These are phyloP conservation scores for Cystobasidiopsis lactophilus DNA, from an alignment of 768 basidiomycete species.

Conservation along the genomic window DNA sequence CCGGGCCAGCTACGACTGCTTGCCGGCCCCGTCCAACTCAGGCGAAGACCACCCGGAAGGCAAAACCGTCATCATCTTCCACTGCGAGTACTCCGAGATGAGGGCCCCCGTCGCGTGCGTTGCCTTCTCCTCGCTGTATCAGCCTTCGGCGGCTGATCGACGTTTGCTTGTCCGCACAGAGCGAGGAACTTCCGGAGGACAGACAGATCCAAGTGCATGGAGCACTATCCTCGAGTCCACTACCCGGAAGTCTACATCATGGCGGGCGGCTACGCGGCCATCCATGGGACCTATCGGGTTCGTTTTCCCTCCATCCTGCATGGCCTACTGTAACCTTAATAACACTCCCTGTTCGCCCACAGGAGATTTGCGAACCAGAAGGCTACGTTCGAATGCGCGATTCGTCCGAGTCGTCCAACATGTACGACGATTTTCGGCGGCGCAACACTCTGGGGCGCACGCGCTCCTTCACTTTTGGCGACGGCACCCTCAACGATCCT, in stretches of 20 bases:
- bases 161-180: constrained; percentile 29
- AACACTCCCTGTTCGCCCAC: not conserved
- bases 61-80: constrained; percentile 84
- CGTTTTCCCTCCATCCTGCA: constrained; percentile 5
- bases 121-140: not conserved
- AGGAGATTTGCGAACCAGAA: constrained; percentile 48
- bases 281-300: constrained; percentile 44
- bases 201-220: constrained; percentile 61
- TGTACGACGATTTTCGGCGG: constrained; percentile 76
- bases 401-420: constrained; percentile 59
- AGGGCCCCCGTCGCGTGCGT: constrained; percentile 86
- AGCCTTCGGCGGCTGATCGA: no score
- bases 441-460: constrained; percentile 7
- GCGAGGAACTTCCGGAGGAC: constrained; percentile 80
- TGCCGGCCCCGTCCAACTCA: constrained; percentile 32
- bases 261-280: constrained; percentile 83
- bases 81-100: constrained; percentile 92
- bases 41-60: constrained; percentile 36
- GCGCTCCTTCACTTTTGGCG: constrained; percentile 9
- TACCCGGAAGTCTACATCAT: constrained; percentile 94
- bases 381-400: constrained; percentile 91
- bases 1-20: constrained; percentile 34
- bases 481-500: not conserved
- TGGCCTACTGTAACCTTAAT: not conserved
- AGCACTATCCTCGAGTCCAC: constrained; percentile 77